Conservation (phyloP, 805 yeast genomes). For the Ogataea ramenticola region DNA sequence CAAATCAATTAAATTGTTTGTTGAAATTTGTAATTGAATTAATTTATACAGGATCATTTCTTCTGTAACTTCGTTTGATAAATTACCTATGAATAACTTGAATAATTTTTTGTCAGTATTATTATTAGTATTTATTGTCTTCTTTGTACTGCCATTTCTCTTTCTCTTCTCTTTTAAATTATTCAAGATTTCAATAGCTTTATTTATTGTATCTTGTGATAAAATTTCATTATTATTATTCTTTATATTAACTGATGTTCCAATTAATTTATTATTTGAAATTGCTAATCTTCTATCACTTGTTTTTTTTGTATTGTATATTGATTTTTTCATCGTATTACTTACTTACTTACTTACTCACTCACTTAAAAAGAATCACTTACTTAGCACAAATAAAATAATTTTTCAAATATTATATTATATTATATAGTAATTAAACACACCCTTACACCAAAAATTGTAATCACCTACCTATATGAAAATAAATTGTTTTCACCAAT, state of each 20-base stretch:
- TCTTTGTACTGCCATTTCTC: too few relatives aligned
- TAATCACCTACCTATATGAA: too few relatives aligned
- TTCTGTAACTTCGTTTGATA: slow-evolving; percentile 62
- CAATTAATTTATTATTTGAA: slow-evolving; percentile 2
- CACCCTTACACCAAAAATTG: too few relatives aligned
- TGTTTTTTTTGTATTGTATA: slow-evolving; percentile 18
- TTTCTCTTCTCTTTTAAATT: slow-evolving; percentile 4
- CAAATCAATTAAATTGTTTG: neutral
- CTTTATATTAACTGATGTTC: neutral
- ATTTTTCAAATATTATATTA: too few relatives aligned
- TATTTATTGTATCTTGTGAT: slow-evolving; percentile 29
- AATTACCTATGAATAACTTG: slow-evolving; percentile 67
- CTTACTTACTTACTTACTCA: too few relatives aligned
- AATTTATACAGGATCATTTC: slow-evolving; percentile 50
- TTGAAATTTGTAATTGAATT: slow-evolving; percentile 27
- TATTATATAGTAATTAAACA: too few relatives aligned
- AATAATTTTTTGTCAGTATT: slow-evolving; percentile 34
- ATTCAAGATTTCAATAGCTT: slow-evolving; percentile 11
- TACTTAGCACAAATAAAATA: too few relatives aligned
- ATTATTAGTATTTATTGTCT: slow-evolving; percentile 1
- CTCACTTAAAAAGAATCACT: too few relatives aligned
- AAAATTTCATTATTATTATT: slow-evolving; percentile 47
- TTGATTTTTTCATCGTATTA: slow-evolving; percentile 8
- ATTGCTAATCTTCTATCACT: slow-evolving; percentile 53
- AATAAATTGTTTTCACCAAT: too few relatives aligned